Evolutionary conservation across 805 yeast species (phyloP), one percentile per base, ranked within the genome.

Genomic region (Zygotorulaspora sp.): DNA sequence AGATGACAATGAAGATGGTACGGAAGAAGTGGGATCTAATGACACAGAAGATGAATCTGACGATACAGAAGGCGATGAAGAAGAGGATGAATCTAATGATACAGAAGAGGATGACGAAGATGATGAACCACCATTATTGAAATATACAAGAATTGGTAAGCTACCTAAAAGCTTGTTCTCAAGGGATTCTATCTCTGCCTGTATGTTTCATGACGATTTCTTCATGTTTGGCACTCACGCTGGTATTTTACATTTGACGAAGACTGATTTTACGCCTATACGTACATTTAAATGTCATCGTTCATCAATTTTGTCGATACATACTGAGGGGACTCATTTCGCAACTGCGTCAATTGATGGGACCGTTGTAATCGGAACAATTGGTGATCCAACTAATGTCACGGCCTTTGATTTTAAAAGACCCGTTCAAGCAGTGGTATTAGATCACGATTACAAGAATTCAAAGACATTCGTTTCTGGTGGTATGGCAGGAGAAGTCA

Each of bases 331-430:
- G 0, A 33, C 33, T 13, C 77, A 72, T 52, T 77, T 92, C 43
- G 94, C 92, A 0, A 80, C 95, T 0, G 96, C 89, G 0, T 87
- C 97, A 0, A 80, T 90, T 67, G 98, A 92, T 57, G 98, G 98
- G 0, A 83, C 95, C 0, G 83, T 90, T 0, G 87, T 87, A 1
- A 74, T 87, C 4, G 92, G 96, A 0, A 74, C 88, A 2, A 65
- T 85, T 1, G 41, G 47, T 1, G 83, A 81, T 45, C 75, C 75
- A 13, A 63, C 67, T 4, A 92, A 83, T 49, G 75, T 83, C 2
- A 67, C 72, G 0, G 88, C 87, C 2, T 81, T 75, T 49, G 95
- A 89, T 60, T 84, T 88, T 59, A 81, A 83, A 50, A 67, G 97
- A 19, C 97, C 97, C 0, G 74, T 92, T 0, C 94, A 88, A 55